Evolutionary conservation across 805 yeast genomes (phyloP).

Genomic region (Ogataea zsoltii): DNA sequence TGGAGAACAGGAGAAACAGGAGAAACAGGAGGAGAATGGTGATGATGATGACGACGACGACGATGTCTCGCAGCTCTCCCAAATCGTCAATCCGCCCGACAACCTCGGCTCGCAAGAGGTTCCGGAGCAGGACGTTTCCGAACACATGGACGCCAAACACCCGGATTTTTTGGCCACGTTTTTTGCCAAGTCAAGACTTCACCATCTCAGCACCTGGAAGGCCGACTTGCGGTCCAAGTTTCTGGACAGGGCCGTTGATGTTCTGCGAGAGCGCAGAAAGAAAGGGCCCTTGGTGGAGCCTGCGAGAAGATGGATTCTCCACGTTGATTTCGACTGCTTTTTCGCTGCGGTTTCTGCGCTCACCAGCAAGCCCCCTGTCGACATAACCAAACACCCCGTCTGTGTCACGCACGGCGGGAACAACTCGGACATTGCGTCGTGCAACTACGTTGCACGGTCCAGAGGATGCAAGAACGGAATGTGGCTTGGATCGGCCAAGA

Average conservation of each 20-base stretch:
- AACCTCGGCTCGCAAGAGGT: not conserved
- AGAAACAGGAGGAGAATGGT: conserved; percentile 1
- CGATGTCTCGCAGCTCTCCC: conserved; percentile 11
- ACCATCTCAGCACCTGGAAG: conserved; percentile 88
- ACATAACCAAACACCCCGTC: conserved; percentile 49
- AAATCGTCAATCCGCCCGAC: conserved; percentile 14
- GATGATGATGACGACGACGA: conserved; percentile 8
- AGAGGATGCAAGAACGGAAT: conserved; percentile 82
- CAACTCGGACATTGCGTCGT: conserved; percentile 83
- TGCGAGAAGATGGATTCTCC: conserved; percentile 49
- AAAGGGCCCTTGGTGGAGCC: not conserved
- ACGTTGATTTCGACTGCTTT: conserved; percentile 92
- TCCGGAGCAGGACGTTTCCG: conserved; percentile 8
- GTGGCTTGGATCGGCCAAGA: conserved; percentile 76
- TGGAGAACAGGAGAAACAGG: not conserved
- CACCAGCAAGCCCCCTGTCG: conserved; percentile 48
- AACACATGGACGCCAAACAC: conserved; percentile 60
- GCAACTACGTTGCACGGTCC: conserved; percentile 85
- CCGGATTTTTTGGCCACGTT: conserved; percentile 73
- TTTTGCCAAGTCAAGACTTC: conserved; percentile 81
- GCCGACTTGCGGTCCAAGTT: conserved; percentile 66
- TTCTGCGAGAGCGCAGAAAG: conserved; percentile 12
- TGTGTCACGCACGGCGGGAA: conserved; percentile 64
- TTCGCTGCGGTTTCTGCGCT: conserved; percentile 84
- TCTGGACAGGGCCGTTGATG: conserved; percentile 45